Base-by-base conservation (phyloP, 169 alveolate genomes). In the Plasmodium vinckei region DNA sequence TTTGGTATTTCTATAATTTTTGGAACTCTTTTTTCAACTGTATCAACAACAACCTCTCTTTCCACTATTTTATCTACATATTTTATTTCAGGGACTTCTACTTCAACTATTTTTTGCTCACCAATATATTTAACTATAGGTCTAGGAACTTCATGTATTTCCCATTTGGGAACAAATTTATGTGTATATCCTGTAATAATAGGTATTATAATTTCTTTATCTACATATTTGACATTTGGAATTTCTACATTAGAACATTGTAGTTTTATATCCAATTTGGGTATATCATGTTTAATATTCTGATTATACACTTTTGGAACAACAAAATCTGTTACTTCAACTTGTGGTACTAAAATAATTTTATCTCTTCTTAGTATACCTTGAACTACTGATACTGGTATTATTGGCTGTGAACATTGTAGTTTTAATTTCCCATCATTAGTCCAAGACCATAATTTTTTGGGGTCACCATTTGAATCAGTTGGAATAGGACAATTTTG, bases 151-250 rank as follows among this genome's bases (percentile, higher is more conserved):
- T 95, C 96, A 49, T 96, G 92, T 54, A 95, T 92, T 46, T 95
- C 97, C 97, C 97, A 95, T 49, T 94, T 95, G 27, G 97, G 96
- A 13, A 95, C 95, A 69, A 93, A 95, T 75, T 95, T 95, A 87
- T 94, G 97, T 6, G 95, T 95, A 86, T 92, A 95, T 59, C 97
- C 97, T 0, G 96, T 94, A 49, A 95, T 94, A 15, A 93, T 93
- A 60, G 95, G 96, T 44, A 95, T 92, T 60, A 93, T 90, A 39
- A 95, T 95, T 71, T 93, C 97, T 56, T 90, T 95, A 47, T 95
- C 97, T 19, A 94, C 96, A 61, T 93, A 93, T n/a, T 89, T 92
- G 39, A 94, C 93, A 64, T 93, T 92, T 56, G 96, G 95, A 10
- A 95, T 94, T n/a, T 93, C 95, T 44, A 95, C 88, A 49, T 87